These are phyloP conservation scores for Alternaria sp. DNA, from an alignment of 2,329 filamentous ascomycete genomes.

Conservation along the genomic window DNA sequence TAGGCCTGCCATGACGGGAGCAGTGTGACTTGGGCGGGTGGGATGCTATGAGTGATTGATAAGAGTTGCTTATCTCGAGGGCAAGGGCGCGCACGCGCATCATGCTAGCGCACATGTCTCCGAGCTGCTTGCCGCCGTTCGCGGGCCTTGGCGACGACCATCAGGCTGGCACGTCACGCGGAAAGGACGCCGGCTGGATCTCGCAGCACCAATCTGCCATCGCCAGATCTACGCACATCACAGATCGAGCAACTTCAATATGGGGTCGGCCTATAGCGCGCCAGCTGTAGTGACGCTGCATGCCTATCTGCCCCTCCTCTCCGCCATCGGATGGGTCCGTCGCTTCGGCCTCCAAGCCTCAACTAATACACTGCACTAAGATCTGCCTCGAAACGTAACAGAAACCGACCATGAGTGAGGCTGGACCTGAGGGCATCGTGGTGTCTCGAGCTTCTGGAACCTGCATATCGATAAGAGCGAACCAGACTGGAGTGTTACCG, in stretches of 20 bases:
- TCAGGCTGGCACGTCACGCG: slow-evolving; percentile 1
- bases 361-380: slow-evolving; percentile 34
- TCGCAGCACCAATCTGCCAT: background rate
- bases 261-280: background rate
- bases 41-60: slow-evolving; percentile 22
- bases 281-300: background rate
- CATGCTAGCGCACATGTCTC: slow-evolving; percentile 1
- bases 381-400: slow-evolving; percentile 30
- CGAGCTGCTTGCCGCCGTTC: slow-evolving; percentile 24
- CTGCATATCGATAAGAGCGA: background rate
- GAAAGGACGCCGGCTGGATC: slow-evolving; percentile 1
- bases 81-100: slow-evolving; percentile 7
- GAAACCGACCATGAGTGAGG: slow-evolving; percentile 18
- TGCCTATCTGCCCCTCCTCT: slow-evolving; percentile 20
- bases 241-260: background rate
- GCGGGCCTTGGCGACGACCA: slow-evolving; percentile 24
- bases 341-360: slow-evolving; percentile 6
- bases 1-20: slow-evolving; percentile 21
- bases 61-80: slow-evolving; percentile 22
- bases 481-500: background rate
- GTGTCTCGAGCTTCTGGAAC: background rate
- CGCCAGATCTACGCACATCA: slow-evolving; percentile 1
- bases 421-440: background rate
- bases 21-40: slow-evolving; percentile 23
- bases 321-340: slow-evolving; percentile 26